Evolutionary conservation across 1,284 basidiomycete species (phyloP), one percentile per base, ranked within the genome.

Genomic region (Tetrapyrgos nigripes): DNA sequence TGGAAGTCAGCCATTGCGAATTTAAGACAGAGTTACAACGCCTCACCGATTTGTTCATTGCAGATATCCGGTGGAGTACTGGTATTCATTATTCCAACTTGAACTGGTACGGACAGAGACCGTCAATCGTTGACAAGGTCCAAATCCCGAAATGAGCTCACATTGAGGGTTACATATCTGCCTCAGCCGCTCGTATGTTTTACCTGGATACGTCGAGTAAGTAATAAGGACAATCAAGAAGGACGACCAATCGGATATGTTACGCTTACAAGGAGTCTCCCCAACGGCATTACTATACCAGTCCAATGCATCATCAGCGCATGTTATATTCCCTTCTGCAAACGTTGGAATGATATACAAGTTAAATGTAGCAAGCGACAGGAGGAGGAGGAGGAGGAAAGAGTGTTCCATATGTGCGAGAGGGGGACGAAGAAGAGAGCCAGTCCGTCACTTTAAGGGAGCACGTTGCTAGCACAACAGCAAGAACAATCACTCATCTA

Each of bases 281-380:
- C 70, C 72, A 17, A 72, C 70, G 27, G 64, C 65, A 35, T 58
- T 45, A 0, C 58, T 67, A 58, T 73, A 72, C 70, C 71, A 70
- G 45, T 65, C 57, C 56, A 63, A 59, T 19, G 62, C 63, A 19
- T 62, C 60, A 11, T 62, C 66, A 26, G 44, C 35, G 26, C 60
- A 61, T 55, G 51, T 54, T 31, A 46, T 53, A 44, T 57, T 49
- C 27, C 50, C 52, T 29, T 60, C 50, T 21, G 47, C 35, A 17
- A 31, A 13, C 3, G 40, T 28, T n/a, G 50, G 27, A 27, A 50
- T 23, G 33, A 50, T 31, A 37, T 49, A 27, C 2, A 21, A 50
- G 17, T 21, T 14, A 10, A 44, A 35, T 3, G 26, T 46, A 29
- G 33, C 10, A 26, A 58, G 29, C 10, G 40, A 24, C 21, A 27